Conservation (phyloP, 306 rosid species). For the Boehmeria nivea region DNA sequence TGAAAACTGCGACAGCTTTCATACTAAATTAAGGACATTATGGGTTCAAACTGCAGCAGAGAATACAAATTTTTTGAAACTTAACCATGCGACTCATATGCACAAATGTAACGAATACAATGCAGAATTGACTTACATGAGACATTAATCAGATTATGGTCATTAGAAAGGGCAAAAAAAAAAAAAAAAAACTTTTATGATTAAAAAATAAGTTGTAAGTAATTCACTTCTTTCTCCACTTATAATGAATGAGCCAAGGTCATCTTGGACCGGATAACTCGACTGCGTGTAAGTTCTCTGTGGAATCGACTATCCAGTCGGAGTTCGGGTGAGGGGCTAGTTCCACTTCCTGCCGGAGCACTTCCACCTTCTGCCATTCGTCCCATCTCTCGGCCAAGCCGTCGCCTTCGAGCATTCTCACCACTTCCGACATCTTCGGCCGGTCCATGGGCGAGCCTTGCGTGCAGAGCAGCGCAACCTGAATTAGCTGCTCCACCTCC, state of each 20-base stretch:
- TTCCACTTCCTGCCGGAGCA: slow-evolving; percentile 87
- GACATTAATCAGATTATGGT: slow-evolving; percentile 47
- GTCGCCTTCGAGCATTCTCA: slow-evolving; percentile 96
- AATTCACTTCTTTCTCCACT: slow-evolving; percentile 18
- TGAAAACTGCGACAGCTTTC: slow-evolving; percentile 34
- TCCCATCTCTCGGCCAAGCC: slow-evolving; percentile 99
- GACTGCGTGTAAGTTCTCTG: slow-evolving; percentile 91
- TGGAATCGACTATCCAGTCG: slow-evolving; percentile 93
- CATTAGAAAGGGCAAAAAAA: slow-evolving; percentile 18
- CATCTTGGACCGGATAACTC: slow-evolving; percentile 99
- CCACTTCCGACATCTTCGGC: slow-evolving; percentile 98
- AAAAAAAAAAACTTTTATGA: too few species aligned
- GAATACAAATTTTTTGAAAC: slow-evolving; percentile 50
- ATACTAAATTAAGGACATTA: slow-evolving; percentile 24
- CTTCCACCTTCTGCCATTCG: slow-evolving; percentile 96
- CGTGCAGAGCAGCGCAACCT: slow-evolving; percentile 94
- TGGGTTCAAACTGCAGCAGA: slow-evolving; percentile 43
- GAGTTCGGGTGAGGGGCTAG: slow-evolving; percentile 82
- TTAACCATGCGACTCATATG: slow-evolving; percentile 67
- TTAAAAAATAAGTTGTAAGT: slow-evolving; percentile 46
- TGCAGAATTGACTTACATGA: slow-evolving; percentile 55
- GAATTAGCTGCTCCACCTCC: slow-evolving; percentile 96
- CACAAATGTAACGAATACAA: slow-evolving; percentile 83
- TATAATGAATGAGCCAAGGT: slow-evolving; percentile 37
- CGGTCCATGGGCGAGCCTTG: slow-evolving; percentile 96